Percentiles rank a stretch among this genome's conserved stretches.
These are phyloP conservation scores for Infundibulicybe gibba DNA, from an alignment of 768 basidiomycete genomes.

Conservation along the genomic window DNA sequence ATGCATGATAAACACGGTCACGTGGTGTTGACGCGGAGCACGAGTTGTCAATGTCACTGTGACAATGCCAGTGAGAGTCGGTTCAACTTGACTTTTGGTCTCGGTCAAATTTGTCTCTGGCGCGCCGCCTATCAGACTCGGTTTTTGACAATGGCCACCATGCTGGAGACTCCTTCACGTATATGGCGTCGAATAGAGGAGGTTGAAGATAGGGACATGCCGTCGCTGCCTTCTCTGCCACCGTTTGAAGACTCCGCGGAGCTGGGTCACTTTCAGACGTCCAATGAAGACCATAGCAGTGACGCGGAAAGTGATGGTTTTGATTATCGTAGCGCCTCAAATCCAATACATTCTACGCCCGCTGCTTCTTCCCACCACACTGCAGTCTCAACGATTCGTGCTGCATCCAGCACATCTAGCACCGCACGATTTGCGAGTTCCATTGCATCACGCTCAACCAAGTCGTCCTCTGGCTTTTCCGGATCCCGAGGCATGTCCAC, in stretches of 20 bases:
- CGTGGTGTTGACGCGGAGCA: too few species aligned
- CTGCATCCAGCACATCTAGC: constrained; percentile 39
- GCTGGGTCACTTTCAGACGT: constrained; percentile 19
- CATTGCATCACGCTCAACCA: constrained; percentile 48
- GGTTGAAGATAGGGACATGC: constrained; percentile 71
- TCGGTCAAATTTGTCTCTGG: too few species aligned
- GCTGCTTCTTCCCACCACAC: constrained; percentile 44
- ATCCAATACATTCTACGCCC: constrained; percentile 69
- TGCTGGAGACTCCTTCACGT: constrained; percentile 79
- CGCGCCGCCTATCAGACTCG: too few species aligned
- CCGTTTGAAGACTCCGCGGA: constrained; percentile 61
- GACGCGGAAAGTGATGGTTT: constrained; percentile 30
- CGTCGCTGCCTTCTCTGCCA: constrained; percentile 78
- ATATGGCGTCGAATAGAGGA: constrained; percentile 83
- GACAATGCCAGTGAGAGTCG: too few species aligned
- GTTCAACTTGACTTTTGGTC: too few species aligned
- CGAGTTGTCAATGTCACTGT: too few species aligned
- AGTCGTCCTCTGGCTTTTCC: constrained; percentile 36
- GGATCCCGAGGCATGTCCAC: constrained; percentile 26
- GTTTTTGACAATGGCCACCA: constrained; percentile 34
- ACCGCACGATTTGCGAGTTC: constrained; percentile 47
- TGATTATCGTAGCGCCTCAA: constrained; percentile 33
- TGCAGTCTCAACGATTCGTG: constrained; percentile 41
- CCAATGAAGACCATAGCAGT: constrained; percentile 20
- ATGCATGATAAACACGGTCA: too few species aligned